Conservation (phyloP, 345 rosid genomes). For the Brassica napus region Da-Ae NC_063436.1:4694001-4694500, state of each 20-base stretch:
- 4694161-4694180: background rate
- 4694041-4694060: constrained; percentile 19
- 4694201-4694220: background rate
- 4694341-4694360: background rate
- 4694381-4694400: constrained; percentile 17
- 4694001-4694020: constrained; percentile 17
- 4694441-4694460: constrained; percentile 36
- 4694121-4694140: background rate
- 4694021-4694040: background rate
- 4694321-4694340: constrained; percentile 7
- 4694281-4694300: background rate
- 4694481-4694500: background rate
- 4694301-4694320: background rate
- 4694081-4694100: background rate
- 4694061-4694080: background rate
- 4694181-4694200: background rate
- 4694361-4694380: constrained; percentile 15
- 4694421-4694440: constrained; percentile 50
- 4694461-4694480: constrained; percentile 32
- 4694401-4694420: constrained; percentile 45
- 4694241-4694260: background rate
- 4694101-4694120: background rate
- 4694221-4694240: constrained; percentile 3
- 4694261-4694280: background rate
- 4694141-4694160: background rate